phyloP scores from a whole-genome alignment of 73 alveolate genomes.

The Breviolum minutum region DNA sequence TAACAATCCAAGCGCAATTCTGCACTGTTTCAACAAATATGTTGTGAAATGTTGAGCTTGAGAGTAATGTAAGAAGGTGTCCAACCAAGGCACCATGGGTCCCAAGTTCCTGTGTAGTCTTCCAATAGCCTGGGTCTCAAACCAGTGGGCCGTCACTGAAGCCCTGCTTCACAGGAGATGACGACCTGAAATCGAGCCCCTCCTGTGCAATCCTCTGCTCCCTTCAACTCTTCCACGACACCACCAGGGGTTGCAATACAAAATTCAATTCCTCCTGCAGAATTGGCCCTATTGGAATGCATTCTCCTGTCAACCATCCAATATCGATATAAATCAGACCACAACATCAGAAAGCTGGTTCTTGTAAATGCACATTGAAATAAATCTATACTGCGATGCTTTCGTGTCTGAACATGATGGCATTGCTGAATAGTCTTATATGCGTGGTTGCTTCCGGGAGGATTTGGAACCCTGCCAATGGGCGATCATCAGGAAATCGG shows the following conservation, averaged over 20 bases:
- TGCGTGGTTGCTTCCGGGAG: no score
- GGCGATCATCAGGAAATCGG: background rate
- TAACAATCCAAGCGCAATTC: no score
- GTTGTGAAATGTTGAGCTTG: no score
- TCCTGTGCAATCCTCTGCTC: no score
- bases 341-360: background rate
- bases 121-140: background rate
- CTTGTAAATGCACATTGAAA: background rate
- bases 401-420: background rate
- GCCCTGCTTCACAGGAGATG: constrained; percentile 56
- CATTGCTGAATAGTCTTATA: background rate
- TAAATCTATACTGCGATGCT: background rate
- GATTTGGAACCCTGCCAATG: background rate
- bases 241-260: background rate
- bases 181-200: background rate
- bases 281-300: background rate
- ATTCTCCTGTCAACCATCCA: background rate
- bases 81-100: no score
- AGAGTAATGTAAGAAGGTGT: no score
- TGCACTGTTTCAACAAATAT: no score
- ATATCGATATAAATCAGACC: background rate
- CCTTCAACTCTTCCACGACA: no score
- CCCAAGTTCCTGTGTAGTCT: no score
- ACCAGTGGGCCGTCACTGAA: constrained; percentile 26
- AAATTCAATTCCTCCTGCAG: background rate